A percentile compares a stretch with the other conserved stretches of the same genome.
Conservation (phyloP, 306 rosid genomes). For the Acacia acuminata region DNA sequence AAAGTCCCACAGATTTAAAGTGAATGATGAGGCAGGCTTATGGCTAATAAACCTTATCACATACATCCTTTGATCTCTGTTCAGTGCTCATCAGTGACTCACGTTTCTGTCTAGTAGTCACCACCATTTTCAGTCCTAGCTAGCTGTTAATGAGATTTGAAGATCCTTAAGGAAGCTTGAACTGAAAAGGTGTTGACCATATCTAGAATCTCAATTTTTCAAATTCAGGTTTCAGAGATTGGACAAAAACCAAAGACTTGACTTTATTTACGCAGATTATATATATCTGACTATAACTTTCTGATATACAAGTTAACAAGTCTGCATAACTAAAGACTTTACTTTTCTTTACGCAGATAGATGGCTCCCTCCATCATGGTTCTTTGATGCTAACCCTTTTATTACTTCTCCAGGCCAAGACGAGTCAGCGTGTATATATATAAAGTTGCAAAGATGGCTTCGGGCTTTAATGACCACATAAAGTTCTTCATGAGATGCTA, state of each 20-base stretch:
- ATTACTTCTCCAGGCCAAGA: background rate
- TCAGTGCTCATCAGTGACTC: background rate
- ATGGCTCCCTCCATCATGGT: background rate
- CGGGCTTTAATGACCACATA: background rate
- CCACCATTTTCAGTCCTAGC: background rate
- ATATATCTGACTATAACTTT: background rate
- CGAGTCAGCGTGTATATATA: background rate
- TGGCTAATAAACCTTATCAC: background rate
- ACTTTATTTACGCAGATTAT: too few species aligned
- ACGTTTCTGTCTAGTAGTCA: background rate
- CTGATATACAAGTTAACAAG: background rate
- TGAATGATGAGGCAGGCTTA: background rate
- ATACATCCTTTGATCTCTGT: background rate
- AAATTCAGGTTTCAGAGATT: background rate
- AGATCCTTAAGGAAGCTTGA: background rate
- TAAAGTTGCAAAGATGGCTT: background rate
- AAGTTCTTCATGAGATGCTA: background rate
- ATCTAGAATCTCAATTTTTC: background rate
- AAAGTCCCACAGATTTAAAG: background rate
- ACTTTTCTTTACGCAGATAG: background rate
- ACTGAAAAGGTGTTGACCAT: background rate
- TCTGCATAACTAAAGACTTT: background rate
- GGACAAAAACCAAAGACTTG: background rate
- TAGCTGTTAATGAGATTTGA: background rate
- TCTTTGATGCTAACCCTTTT: background rate